Evolutionary conservation across 208 protist genomes (phyloP), one percentile per base, ranked within the genome.

Genomic region (Wallacemonas sp.): DNA sequence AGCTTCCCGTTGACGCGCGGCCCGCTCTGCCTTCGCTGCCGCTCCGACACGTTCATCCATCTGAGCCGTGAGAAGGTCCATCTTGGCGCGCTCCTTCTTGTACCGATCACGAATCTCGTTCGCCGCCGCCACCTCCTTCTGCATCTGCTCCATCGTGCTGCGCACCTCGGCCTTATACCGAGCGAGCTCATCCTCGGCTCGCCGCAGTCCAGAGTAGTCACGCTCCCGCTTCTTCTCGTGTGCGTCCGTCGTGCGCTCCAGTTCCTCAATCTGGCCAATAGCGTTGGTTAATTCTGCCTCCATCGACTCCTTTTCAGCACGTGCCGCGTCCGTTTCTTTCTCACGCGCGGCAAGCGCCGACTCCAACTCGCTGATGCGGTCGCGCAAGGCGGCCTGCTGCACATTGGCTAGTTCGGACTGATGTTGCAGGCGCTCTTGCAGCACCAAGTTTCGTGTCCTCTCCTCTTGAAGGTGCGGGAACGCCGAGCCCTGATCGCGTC

Each of bases 31-130:
- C 34, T 74, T 68, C n/a, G 55, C 47, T 27, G 80, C 67, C 15
- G 64, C 53, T 9, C 38, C 68, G 14, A 67, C 69, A 54, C 70
- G 71, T 27, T 77, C 75, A 61, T 84, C 77, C 39, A 85, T 70
- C 51, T 82, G 75, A 39, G 76, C 41, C 39, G 81, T 59, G 31
- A 86, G 60, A 31, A 51, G 60, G 56, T 85, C 82, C 77, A 88
- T 88, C 64, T 84, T 83, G 6, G 72, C 47, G 51, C 75, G 75
- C 42, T 88, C 82, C 49, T 81, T 80, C 64, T 81, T 82, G 74
- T 85, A 87, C 44, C 76, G 78, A 14, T 75, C 76, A 0, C 70
- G 65, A 24, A 93, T 54, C n/a, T 61, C 60, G 30, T 64, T 56
- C 39, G 84, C 79, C 1, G 72, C 72, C n/a, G 70, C 42, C 19